Evolutionary conservation across 768 basidiomycete genomes (phyloP).

Genomic region (Suillus fuscotomentosus): DNA sequence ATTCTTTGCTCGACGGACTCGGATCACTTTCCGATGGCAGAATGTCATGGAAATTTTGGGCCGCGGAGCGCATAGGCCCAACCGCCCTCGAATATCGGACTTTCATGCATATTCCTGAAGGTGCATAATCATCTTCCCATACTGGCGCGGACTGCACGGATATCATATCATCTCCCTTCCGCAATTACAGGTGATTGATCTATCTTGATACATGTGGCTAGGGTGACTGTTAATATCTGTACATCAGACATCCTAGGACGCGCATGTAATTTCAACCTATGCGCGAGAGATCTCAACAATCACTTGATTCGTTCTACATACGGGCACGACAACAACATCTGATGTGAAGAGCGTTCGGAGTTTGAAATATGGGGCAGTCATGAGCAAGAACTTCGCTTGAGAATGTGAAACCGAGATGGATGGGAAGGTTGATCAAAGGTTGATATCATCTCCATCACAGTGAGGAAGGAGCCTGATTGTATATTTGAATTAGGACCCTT

Average conservation of each 20-base stretch:
- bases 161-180: not conserved
- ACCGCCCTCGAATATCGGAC: not conserved
- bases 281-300: not conserved
- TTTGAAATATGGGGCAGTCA: not conserved
- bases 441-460: not conserved
- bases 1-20: not conserved
- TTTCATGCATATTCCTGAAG: not conserved
- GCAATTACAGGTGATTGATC: not conserved
- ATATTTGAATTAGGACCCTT: not conserved
- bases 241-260: not conserved
- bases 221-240: not conserved
- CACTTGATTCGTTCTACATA: not conserved
- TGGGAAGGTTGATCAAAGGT: not conserved
- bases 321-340: not conserved
- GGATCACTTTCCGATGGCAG: not conserved
- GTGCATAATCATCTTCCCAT: not conserved
- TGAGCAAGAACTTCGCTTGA: not conserved
- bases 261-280: not conserved
- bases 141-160: not conserved
- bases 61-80: no score
- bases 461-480: not conserved
- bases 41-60: not conserved
- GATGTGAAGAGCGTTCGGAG: not conserved
- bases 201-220: not conserved
- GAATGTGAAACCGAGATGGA: not conserved